These are phyloP conservation scores for Hemisphaericaspora xylofermentans DNA, from an alignment of 1,139 yeast genomes.

Conservation along the genomic window DNA sequence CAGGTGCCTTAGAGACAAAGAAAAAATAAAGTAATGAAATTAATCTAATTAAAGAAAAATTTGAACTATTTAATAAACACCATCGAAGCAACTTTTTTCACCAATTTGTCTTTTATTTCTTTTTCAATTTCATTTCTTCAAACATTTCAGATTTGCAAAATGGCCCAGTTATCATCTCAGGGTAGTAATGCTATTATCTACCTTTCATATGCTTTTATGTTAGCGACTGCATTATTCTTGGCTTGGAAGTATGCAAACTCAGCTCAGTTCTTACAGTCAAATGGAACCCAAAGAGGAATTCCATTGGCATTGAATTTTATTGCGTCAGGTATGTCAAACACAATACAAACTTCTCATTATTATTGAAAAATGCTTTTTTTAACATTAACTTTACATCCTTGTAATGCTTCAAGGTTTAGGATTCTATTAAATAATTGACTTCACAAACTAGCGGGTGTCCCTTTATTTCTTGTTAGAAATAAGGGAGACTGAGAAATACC, in stretches of 20 bases:
- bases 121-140: not conserved
- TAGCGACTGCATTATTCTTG: constrained; percentile 57
- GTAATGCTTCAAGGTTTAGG: not conserved
- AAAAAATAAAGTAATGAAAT: too few species aligned
- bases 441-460: constrained; percentile 50
- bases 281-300: constrained; percentile 77
- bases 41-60: too few species aligned
- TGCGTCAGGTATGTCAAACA: constrained; percentile 72
- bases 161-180: constrained; percentile 37
- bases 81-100: not conserved
- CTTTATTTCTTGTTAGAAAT: constrained; percentile 12
- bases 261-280: constrained; percentile 65
- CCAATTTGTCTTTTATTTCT: not conserved
- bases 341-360: not conserved
- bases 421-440: not conserved
- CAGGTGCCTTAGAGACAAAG: too few species aligned
- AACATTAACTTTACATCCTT: constrained; percentile 1
- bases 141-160: constrained; percentile 6
- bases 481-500: constrained; percentile 71
- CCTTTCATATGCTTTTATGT: constrained; percentile 65
- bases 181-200: constrained; percentile 74
- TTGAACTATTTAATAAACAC: too few species aligned
- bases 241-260: constrained; percentile 53
- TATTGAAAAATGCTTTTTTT: not conserved
- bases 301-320: constrained; percentile 83